Base-by-base conservation (phyloP, 1,284 basidiomycete genomes). In the Taiwanofungus camphoratus region DNA sequence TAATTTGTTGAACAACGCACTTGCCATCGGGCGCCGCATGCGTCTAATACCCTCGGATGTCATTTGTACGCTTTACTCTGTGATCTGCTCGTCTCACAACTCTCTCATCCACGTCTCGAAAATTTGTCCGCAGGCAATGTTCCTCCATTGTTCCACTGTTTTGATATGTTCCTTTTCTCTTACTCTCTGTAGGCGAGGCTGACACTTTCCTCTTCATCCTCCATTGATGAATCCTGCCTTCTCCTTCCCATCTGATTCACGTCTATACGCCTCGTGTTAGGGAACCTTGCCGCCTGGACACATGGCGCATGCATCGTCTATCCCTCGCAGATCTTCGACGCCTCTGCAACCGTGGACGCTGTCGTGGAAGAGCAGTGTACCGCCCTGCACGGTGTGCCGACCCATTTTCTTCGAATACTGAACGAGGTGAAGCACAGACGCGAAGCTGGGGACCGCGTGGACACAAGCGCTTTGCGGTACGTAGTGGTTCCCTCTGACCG, bases 91-190 rank as follows among this genome's bases (percentile, higher is more conserved):
- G 13, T 23, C 11, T 42, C 36, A 53, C 19, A 27, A 26, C 20
- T 3, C 30, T 18, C 30, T n/a, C n/a, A n/a, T n/a, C n/a, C n/a
- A n/a, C n/a, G n/a, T n/a, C n/a, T n/a, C n/a, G n/a, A n/a, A n/a
- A n/a, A n/a, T n/a, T n/a, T n/a, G 8, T 48, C 31, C 24, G 7
- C 39, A 86, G 83, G 83, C 68, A 89, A 90, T 51, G 79, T 79
- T 1, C 87, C 87, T 2, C 87, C 87, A 0, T 62, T 90, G 0
- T 90, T 90, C 58, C 87, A 92, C 59, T 92, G 88, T 56, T 91
- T 91, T 76, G 88, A 87, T 88, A 63, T 82, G 86, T 84, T 29
- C 26, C 18, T 31, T 16, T 45, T 24, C 19, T n/a, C 34, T 11
- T 2, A 13, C 2, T 37, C 8, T 39, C n/a, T n/a, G 18, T 26